A percentile compares a stretch with the other conserved stretches of the same genome.
These are phyloP conservation scores for Kwoniella dejecticola DNA, from an alignment of 768 basidiomycete species.

Conservation along the genomic window DNA sequence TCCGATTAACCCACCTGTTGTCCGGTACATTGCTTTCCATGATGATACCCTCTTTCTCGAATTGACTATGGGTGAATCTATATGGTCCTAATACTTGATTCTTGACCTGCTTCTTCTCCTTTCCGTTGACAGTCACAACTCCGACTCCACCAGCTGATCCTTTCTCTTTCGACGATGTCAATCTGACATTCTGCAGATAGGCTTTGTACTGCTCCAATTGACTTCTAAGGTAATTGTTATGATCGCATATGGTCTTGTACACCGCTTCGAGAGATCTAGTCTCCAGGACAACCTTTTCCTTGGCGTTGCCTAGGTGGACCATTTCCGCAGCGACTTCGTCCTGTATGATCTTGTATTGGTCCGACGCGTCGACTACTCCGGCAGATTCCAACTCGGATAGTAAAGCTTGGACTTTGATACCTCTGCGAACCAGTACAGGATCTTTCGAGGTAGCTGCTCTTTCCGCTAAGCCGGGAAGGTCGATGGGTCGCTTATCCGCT, in stretches of 20 bases:
- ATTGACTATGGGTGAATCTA: constrained; percentile 93
- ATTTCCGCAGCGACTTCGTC: constrained; percentile 96
- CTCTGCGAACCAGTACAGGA: constrained; percentile 88
- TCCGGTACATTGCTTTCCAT: constrained; percentile 99
- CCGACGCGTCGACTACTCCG: constrained; percentile 75
- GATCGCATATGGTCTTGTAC: constrained; percentile 99
- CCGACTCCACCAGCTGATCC: constrained; percentile 80
- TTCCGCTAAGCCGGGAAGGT: constrained; percentile 85
- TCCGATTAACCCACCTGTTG: constrained; percentile 68
- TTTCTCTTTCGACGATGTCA: constrained; percentile 77
- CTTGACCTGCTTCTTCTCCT: constrained; percentile 91
- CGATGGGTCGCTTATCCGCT: constrained; percentile 82
- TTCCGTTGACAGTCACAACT: constrained; percentile 91
- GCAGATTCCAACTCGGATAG: constrained; percentile 90
- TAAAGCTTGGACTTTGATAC: constrained; percentile 99
- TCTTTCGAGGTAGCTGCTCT: constrained; percentile 97
- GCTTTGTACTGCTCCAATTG: constrained; percentile 99
- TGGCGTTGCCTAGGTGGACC: constrained; percentile 90
- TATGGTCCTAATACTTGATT: constrained; percentile 89
- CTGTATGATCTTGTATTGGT: constrained; percentile 92
- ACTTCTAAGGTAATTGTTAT: constrained; percentile 93
- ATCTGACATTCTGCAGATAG: constrained; percentile 94
- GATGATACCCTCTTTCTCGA: constrained; percentile 99
- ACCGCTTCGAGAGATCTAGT: constrained; percentile 91
- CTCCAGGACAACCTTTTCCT: constrained; percentile 92